Base-by-base conservation (phyloP, 805 yeast species). In the Yamadazyma laniorum region DNA sequence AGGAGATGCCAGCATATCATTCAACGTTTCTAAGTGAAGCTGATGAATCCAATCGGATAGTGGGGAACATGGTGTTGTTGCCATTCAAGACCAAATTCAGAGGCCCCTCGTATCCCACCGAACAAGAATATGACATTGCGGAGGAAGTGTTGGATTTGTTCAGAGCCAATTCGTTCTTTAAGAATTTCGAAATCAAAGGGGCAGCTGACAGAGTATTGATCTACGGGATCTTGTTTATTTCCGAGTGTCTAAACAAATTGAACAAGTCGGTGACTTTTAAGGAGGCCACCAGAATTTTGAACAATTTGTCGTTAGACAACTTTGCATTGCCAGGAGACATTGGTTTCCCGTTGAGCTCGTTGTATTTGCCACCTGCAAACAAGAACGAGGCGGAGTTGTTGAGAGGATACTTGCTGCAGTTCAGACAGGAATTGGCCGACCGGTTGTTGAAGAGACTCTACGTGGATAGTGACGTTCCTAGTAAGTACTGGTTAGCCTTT, bases 141-240 rank as follows among this genome's bases (percentile, higher is more conserved):
- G 99, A 93, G 60, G 99, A 93, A 61, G 75, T 81, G 18, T 66
- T 93, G 38, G 98, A 93, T 62, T 72, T 93, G 39, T 93, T 93
- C 65, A 75, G 99, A 49, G 96, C 97, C 52, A 93, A 93, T 63
- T 85, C 96, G 9, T 91, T 93, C 65, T 93, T 93, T 77, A 85
- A 86, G 59, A 93, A 93, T 71, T 93, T 93, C 60, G 99, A 93
- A 66, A 90, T 93, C 67, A 88, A 88, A 61, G 96, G 96, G 9
- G 85, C 95, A 16, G 84, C 96, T 3, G 99, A 93, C 60, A 75
- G 99, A 49, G 76, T 91, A 8, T 70, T 93, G 43, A 90, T 95
- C 51, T 93, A 93, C 60, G 99, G 99, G 15, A 93, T 93, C 38
- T 68, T 93, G 43, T 93, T 78, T 59, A 79, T 87, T 25, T 85